Percentiles rank a stretch among this genome's conserved stretches.
Conservation (phyloP, 306 rosid genomes). For the Rosa lucieae region DNA sequence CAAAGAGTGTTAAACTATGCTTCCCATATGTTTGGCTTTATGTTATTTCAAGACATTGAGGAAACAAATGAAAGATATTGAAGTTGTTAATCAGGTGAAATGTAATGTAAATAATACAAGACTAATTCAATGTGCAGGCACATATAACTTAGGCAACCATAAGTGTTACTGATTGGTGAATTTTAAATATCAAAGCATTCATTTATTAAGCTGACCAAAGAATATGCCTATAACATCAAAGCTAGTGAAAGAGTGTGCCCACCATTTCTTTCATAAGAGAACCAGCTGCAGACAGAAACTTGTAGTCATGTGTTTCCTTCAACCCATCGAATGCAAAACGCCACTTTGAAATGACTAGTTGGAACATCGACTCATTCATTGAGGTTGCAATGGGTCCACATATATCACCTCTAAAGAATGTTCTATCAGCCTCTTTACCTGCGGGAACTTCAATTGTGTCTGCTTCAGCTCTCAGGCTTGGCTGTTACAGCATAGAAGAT, state of each 20-base stretch:
- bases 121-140: not conserved
- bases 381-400: constrained; percentile 93
- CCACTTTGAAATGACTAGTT: constrained; percentile 78
- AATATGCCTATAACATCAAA: not conserved
- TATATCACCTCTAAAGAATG: constrained; percentile 69
- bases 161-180: not conserved
- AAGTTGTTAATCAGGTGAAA: not conserved
- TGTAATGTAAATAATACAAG: not conserved
- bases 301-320: constrained; percentile 78
- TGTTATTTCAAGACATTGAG: not conserved
- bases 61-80: not conserved
- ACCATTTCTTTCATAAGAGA: constrained; percentile 92
- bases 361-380: constrained; percentile 89
- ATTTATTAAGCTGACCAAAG: not conserved
- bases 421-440: constrained; percentile 45
- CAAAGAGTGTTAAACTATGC: not conserved
- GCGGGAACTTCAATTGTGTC: constrained; percentile 33
- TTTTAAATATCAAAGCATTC: not conserved
- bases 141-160: not conserved
- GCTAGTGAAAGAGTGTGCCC: constrained; percentile 26
- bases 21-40: not conserved
- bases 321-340: constrained; percentile 76
- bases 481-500: constrained; percentile 42
- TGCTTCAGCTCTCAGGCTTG: constrained; percentile 36
- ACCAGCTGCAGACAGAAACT: constrained; percentile 87